A percentile compares a stretch with the other conserved stretches of the same genome.
These are phyloP conservation scores for Pseudofabraea citricarpa DNA, from an alignment of 2,329 filamentous ascomycete species.

Conservation along the genomic window DNA sequence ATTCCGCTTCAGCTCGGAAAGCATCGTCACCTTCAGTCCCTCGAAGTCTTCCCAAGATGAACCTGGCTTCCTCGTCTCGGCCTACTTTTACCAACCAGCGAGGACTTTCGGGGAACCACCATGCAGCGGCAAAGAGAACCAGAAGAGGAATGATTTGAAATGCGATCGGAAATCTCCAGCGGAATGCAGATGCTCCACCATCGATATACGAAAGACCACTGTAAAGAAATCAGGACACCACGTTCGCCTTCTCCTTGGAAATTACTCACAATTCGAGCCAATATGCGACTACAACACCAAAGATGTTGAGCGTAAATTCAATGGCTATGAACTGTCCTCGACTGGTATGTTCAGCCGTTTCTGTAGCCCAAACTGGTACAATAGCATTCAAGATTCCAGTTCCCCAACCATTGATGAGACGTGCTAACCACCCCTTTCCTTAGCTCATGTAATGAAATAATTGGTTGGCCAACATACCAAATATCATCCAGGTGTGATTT, in stretches of 20 bases:
- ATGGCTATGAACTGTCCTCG: slow-evolving; percentile 66
- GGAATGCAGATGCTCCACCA: slow-evolving; percentile 50
- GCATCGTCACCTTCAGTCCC: slow-evolving; percentile 50
- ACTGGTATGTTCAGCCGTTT: slow-evolving; percentile 62
- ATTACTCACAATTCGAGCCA: slow-evolving; percentile 41
- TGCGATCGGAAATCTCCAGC: slow-evolving; percentile 65
- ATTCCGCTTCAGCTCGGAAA: slow-evolving; percentile 55
- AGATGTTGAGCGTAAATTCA: slow-evolving; percentile 70
- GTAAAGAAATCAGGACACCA: slow-evolving; percentile 2
- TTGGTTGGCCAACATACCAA: slow-evolving; percentile 36
- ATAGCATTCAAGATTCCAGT: slow-evolving; percentile 69
- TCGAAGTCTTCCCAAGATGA: slow-evolving; percentile 59
- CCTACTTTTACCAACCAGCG: slow-evolving; percentile 64
- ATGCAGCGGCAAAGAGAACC: slow-evolving; percentile 48
- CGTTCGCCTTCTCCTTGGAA: too few relatives aligned
- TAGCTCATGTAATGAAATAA: neutral
- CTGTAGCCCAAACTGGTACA: slow-evolving; percentile 67
- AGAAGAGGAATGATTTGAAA: slow-evolving; percentile 65
- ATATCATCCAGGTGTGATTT: slow-evolving; percentile 68
- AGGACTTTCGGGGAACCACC: slow-evolving; percentile 68
- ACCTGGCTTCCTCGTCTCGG: slow-evolving; percentile 61
- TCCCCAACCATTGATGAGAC: slow-evolving; percentile 59
- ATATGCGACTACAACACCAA: slow-evolving; percentile 61
- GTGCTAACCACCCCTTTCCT: slow-evolving; percentile 20
- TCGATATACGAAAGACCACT: slow-evolving; percentile 57